Evolutionary conservation across 1,284 basidiomycete species (phyloP).

Genomic region (Sutorius eximius): DNA sequence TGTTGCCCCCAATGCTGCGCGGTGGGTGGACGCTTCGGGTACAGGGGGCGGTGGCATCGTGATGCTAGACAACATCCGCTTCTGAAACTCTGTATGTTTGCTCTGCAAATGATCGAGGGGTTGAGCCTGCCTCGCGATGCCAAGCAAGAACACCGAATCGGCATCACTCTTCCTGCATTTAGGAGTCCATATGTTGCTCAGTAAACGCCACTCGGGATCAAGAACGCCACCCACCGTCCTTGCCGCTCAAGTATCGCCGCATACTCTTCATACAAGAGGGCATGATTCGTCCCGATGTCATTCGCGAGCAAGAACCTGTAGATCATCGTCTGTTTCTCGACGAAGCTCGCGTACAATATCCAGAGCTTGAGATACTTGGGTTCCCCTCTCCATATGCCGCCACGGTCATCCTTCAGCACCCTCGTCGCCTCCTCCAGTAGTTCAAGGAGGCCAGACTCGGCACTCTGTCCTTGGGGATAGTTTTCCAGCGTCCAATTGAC

Average conservation of each 20-base stretch:
- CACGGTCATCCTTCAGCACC: conserved; percentile 64
- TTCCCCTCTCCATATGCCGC: conserved; percentile 68
- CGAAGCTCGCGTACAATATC: conserved; percentile 85
- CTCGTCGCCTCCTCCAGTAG: conserved; percentile 82
- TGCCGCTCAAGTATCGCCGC: conserved; percentile 79
- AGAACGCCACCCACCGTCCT: conserved; percentile 47
- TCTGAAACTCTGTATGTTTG: conserved; percentile 79
- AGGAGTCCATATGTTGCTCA: background rate
- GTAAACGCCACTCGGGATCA: conserved; percentile 1
- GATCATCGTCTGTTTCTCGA: conserved; percentile 72
- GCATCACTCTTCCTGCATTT: conserved; percentile 75
- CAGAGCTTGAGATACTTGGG: conserved; percentile 89
- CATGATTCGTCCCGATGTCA: conserved; percentile 83
- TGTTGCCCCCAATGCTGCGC: conserved; percentile 38
- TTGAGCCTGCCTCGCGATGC: conserved; percentile 76
- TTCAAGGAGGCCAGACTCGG: conserved; percentile 76
- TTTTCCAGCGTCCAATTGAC: conserved; percentile 73
- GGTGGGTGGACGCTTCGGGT: conserved; percentile 35
- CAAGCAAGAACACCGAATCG: conserved; percentile 84
- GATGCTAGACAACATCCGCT: conserved; percentile 65
- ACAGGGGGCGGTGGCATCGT: conserved; percentile 36
- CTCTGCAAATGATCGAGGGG: conserved; percentile 76
- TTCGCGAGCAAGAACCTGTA: conserved; percentile 87
- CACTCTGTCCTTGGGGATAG: conserved; percentile 63
- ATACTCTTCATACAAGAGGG: conserved; percentile 90